Evolutionary conservation across 163 green algal species (phyloP), one percentile per base, ranked within the genome.

Genomic region (Prototheca cutis): DNA sequence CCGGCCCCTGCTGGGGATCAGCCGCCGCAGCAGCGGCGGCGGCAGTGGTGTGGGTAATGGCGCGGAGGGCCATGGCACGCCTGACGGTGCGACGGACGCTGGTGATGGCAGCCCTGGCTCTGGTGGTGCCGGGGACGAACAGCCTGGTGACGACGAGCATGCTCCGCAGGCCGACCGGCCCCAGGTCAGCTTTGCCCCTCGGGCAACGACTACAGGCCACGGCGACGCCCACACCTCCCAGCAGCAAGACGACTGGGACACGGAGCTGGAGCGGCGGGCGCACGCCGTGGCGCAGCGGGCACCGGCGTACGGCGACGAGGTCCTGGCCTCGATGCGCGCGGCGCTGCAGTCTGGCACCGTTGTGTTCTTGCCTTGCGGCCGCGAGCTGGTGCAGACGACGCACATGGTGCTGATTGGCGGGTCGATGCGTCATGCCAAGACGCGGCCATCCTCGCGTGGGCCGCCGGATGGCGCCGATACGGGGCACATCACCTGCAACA

Each of bases 381-480:
- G 31, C 0, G 4, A 30, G 24, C 56, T 59, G 27, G 6, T 25
- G 28, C 66, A 73, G 58, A 59, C 48, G 40, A 73, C 34, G 4
- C 66, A 73, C 31, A 32, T 24, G 21, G 66, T 73, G 61, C 51
- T 73, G 59, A 48, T 73, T 33, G 45, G 55, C 2, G 65, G 65
- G 7, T 15, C 39, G 27, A 54, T 72, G 47, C 15, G 18, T 10
- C 48, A 24, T 13, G 47, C 27, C 6, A 27, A 25, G 32, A 25
- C 42, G 24, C n/a, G n/a, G n/a, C n/a, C n/a, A n/a, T n/a, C n/a
- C n/a, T n/a, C 28, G 33, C 59, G 39, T 32, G 31, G 32, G 23
- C 33, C 25, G 39, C 23, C 6, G 6, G 23, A 42, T 23, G 23
- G 32, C 3, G 36, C 15, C 17, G 2, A 25, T 10, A 18, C 36